phyloP scores from a whole-genome alignment of 148 eudicot genomes.

The Dysphania ambrosioides region DNA sequence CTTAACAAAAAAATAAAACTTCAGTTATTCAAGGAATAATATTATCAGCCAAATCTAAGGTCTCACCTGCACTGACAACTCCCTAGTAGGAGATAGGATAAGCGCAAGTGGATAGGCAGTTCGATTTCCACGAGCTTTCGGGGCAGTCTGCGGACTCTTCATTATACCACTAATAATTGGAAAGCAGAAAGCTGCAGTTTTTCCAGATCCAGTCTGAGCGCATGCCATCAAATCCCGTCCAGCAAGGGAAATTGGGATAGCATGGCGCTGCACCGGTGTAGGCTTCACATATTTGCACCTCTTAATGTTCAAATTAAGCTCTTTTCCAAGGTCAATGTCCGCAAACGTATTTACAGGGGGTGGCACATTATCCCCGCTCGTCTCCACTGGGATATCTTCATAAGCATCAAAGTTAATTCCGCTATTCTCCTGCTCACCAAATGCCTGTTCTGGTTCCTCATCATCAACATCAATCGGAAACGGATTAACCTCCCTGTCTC shows the following conservation, averaged over 20 bases:
- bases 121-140: slow-evolving; percentile 54
- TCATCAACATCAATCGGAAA: slow-evolving; percentile 54
- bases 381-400: slow-evolving; percentile 65
- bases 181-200: slow-evolving; percentile 84
- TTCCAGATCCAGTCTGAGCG: slow-evolving; percentile 90
- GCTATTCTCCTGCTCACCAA: slow-evolving; percentile 45
- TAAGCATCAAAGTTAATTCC: slow-evolving; percentile 66
- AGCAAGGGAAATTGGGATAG: slow-evolving; percentile 72
- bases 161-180: slow-evolving; percentile 82
- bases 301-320: slow-evolving; percentile 63
- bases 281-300: slow-evolving; percentile 91
- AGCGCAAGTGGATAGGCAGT: slow-evolving; percentile 74
- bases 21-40: background rate
- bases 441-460: slow-evolving; percentile 41
- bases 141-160: slow-evolving; percentile 36
- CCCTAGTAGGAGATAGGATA: slow-evolving; percentile 81
- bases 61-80: slow-evolving; percentile 74
- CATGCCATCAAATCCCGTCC: slow-evolving; percentile 87
- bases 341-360: slow-evolving; percentile 61
- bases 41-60: background rate
- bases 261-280: slow-evolving; percentile 78
- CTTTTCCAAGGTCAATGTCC: slow-evolving; percentile 76
- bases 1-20: background rate
- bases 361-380: slow-evolving; percentile 54
- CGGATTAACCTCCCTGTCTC: slow-evolving; percentile 65